A percentile compares a stretch with the other conserved stretches of the same genome.
phyloP scores from a whole-genome alignment of 345 rosid species.

The Moricandia moricandioides region DNA sequence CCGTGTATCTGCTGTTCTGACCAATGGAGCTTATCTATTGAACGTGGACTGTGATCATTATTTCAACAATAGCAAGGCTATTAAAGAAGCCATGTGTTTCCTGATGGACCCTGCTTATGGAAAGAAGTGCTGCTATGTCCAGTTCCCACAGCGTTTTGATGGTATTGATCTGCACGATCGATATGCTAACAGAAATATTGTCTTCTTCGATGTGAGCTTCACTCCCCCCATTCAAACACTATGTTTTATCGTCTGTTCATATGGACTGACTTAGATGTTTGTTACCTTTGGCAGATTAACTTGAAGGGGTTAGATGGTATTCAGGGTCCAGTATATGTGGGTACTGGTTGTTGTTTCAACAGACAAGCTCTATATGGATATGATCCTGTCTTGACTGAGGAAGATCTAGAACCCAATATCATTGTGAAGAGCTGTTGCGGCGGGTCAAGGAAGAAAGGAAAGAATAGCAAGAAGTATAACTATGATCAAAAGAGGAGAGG shows the following conservation, averaged over 20 bases:
- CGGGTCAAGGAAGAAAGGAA: slow-evolving; percentile 72
- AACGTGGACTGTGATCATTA: slow-evolving; percentile 99
- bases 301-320: slow-evolving; percentile 94
- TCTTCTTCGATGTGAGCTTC: slow-evolving; percentile 86
- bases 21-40: slow-evolving; percentile 96
- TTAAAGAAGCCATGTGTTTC: slow-evolving; percentile 99
- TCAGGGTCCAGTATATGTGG: slow-evolving; percentile 99
- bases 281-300: slow-evolving; percentile 61
- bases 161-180: slow-evolving; percentile 98
- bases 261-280: not conserved
- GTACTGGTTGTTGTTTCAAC: slow-evolving; percentile 98
- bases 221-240: slow-evolving; percentile 1
- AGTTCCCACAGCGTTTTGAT: slow-evolving; percentile 97
- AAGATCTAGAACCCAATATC: slow-evolving; percentile 87
- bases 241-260: not conserved
- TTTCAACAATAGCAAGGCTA: slow-evolving; percentile 96
- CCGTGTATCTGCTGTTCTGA: slow-evolving; percentile 95
- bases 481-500: slow-evolving; percentile 61
- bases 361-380: slow-evolving; percentile 96
- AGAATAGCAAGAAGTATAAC: slow-evolving; percentile 57
- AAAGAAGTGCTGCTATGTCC: slow-evolving; percentile 93
- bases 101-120: slow-evolving; percentile 88
- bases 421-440: slow-evolving; percentile 91
- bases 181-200: slow-evolving; percentile 95
- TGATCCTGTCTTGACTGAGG: slow-evolving; percentile 91